phyloP scores from a whole-genome alignment of 192 early-diverging fungal species.

The Pecoramyces ruminantium region DNA sequence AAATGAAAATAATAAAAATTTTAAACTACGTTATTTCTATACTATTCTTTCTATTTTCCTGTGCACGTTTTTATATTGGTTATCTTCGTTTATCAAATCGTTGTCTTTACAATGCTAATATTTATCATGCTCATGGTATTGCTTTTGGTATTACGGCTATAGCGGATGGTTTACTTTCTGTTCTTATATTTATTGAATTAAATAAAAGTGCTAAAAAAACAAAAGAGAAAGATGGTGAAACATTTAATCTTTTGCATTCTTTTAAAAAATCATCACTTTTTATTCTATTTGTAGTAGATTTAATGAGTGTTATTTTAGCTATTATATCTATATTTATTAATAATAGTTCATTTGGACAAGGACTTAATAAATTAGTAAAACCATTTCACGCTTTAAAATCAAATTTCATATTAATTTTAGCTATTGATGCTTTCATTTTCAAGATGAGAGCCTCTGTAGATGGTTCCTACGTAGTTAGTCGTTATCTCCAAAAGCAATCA shows the following conservation, averaged over 20 bases:
- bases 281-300: not conserved
- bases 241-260: not conserved
- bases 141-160: not conserved
- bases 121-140: not conserved
- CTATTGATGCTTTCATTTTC: not conserved
- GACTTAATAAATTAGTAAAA: not conserved
- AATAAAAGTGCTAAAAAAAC: not conserved
- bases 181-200: not conserved
- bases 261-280: not conserved
- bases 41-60: not conserved
- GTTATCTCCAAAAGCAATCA: not conserved
- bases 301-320: not conserved
- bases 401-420: not conserved
- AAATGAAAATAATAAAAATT: not conserved
- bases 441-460: not conserved
- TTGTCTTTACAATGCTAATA: not conserved
- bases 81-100: not conserved
- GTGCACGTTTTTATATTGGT: not conserved
- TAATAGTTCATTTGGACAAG: not conserved
- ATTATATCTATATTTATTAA: not conserved
- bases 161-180: not conserved
- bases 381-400: not conserved
- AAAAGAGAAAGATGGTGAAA: not conserved
- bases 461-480: not conserved
- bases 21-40: not conserved